Evolutionary conservation across 352 stramenopile species (phyloP), one percentile per base, ranked within the genome.

Genomic region (Phytophthora cryptogea): DNA sequence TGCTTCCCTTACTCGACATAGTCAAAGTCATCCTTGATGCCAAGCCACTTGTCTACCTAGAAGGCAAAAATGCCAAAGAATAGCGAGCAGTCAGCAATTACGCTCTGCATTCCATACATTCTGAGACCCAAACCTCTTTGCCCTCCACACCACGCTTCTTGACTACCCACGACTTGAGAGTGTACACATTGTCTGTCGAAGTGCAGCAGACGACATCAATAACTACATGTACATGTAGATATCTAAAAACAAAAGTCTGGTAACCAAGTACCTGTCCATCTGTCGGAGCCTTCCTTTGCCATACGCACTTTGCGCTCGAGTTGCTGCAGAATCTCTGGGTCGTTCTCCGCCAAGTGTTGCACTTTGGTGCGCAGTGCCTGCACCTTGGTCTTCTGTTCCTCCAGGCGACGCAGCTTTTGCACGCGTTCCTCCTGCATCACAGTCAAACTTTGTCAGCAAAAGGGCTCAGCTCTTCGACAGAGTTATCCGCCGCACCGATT

Each of bases 21-120:
- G 68, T 94, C 86, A 45, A 94, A 94, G 54, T 94, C 83, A 54
- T 94, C 86, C 41, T 92, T 86, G 47, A 94, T 86, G 5, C 76
- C 83, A 8, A 94, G 81, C 86, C 83, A 93, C 60, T 94, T 94
- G 66, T 94, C 82, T 27, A 89, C 80, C 81, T 91, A 53, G 8
- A 53, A 53, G 23, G 14, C 37, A 40, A 37, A 5, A 4, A n/a
- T 20, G 43, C 13, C 11, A 44, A n/a, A 9, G 42, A 5, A 10
- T n/a, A 61, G 8, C 55, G 23, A 8, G 66, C 17, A 14, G 14
- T 11, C 2, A n/a, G 10, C 13, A 44, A 39, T 23, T 16, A 13
- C 6, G 23, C 57, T n/a, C 30, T 8, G 6, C 17, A 0, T 20
- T 27, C 39, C 26, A 27, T 44, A 13, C 27, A 44, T 28, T 27